Conservation (phyloP, 75 land plant species). For the Isoetes taiwanensis region DNA sequence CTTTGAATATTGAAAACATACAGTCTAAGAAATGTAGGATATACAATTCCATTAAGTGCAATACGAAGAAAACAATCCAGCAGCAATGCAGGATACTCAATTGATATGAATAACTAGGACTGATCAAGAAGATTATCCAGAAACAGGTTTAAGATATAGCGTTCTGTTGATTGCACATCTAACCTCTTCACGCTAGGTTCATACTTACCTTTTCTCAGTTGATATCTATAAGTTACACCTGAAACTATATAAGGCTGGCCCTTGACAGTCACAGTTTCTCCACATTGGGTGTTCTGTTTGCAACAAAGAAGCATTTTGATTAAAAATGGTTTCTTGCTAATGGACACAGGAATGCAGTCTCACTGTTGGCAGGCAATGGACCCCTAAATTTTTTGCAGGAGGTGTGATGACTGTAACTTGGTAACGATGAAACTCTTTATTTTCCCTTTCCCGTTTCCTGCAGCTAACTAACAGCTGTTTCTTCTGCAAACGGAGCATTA, state of each 20-base stretch:
- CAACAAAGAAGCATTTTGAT: background rate
- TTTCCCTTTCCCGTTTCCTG: constrained; percentile 51
- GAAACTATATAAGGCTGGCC: constrained; percentile 80
- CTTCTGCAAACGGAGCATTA: no score
- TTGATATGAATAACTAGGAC: constrained; percentile 34
- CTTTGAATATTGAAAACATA: no score
- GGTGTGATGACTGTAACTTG: constrained; percentile 88
- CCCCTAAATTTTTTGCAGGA: constrained; percentile 67
- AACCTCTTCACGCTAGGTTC: constrained; percentile 91
- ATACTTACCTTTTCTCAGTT: constrained; percentile 83
- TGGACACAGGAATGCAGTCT: constrained; percentile 6
- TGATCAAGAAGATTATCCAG: constrained; percentile 63
- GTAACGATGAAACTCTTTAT: constrained; percentile 35
- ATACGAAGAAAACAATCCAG: no score
- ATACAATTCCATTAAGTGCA: no score
- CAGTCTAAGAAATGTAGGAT: no score
- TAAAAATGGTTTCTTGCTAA: background rate
- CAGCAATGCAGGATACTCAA: no score
- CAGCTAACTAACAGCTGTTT: no score
- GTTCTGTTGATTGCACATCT: constrained; percentile 79
- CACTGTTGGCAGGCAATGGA: constrained; percentile 79
- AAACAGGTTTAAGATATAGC: constrained; percentile 80
- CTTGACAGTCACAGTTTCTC: constrained; percentile 86
- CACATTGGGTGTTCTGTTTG: constrained; percentile 85
- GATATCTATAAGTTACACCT: constrained; percentile 80